phyloP scores from a whole-genome alignment of 352 stramenopile species.

The Globisporangium middletonii region DNA sequence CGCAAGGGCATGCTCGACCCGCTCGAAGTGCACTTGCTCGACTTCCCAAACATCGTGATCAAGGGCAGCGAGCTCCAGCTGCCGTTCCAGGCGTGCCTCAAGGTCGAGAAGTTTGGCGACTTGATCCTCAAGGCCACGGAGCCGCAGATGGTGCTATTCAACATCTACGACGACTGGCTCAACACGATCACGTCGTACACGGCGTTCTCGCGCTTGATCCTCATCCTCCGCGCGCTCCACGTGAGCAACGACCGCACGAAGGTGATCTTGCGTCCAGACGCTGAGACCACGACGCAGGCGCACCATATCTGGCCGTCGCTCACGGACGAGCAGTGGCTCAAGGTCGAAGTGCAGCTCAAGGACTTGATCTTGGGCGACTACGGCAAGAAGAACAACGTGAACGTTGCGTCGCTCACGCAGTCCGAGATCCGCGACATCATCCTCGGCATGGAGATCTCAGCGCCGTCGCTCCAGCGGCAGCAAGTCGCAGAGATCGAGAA shows the following conservation, averaged over 20 bases:
- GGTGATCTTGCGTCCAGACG: conserved; percentile 97
- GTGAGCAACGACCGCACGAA: conserved; percentile 96
- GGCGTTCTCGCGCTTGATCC: conserved; percentile 98
- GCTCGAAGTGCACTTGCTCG: conserved; percentile 98
- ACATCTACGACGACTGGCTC: conserved; percentile 99
- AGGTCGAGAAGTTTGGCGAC: conserved; percentile 99
- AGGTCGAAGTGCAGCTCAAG: conserved; percentile 99
- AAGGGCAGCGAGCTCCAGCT: conserved; percentile 99
- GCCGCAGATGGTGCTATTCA: conserved; percentile 99
- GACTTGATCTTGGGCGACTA: conserved; percentile 99
- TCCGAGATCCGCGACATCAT: conserved; percentile 99
- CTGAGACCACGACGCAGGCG: conserved; percentile 97
- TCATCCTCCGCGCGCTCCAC: conserved; percentile 98
- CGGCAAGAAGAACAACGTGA: conserved; percentile 99
- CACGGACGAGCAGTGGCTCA: conserved; percentile 99
- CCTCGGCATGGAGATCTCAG: conserved; percentile 99
- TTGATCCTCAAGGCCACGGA: conserved; percentile 99
- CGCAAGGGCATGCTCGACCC: conserved; percentile 99
- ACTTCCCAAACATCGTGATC: conserved; percentile 99
- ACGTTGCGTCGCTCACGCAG: conserved; percentile 98
- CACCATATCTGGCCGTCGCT: conserved; percentile 99
- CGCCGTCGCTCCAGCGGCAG: conserved; percentile 98
- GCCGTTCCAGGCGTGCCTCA: conserved; percentile 98
- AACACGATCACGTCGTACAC: conserved; percentile 99
- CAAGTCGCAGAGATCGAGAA: conserved; percentile 99